Evolutionary conservation across 352 stramenopile genomes (phyloP).

Genomic region (Phytophthora ohioensis): DNA sequence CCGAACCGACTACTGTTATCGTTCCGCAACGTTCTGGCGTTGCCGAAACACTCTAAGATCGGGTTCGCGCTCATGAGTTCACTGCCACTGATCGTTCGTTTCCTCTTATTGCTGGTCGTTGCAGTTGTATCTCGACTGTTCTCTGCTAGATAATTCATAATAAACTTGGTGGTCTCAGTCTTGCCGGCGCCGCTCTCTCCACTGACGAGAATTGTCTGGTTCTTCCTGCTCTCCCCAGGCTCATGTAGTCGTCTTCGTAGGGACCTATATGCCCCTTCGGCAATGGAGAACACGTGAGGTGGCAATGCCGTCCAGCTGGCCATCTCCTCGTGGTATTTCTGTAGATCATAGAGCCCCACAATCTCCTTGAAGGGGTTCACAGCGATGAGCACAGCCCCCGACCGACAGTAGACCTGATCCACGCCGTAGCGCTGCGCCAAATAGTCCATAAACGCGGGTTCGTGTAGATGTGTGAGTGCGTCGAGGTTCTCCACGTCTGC

Average conservation of each 20-base stretch:
- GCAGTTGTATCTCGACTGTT: slow-evolving; percentile 19
- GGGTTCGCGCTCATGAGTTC: slow-evolving; percentile 84
- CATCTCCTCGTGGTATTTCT: slow-evolving; percentile 47
- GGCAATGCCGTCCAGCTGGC: slow-evolving; percentile 44
- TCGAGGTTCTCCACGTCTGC: slow-evolving; percentile 77
- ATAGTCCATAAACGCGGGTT: slow-evolving; percentile 84
- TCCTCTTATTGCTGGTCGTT: slow-evolving; percentile 22
- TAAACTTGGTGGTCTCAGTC: slow-evolving; percentile 96
- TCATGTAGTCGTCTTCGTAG: slow-evolving; percentile 52
- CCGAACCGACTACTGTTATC: slow-evolving; percentile 89
- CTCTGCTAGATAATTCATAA: slow-evolving; percentile 76
- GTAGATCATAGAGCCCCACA: slow-evolving; percentile 68
- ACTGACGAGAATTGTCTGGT: slow-evolving; percentile 96
- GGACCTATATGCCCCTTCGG: slow-evolving; percentile 74
- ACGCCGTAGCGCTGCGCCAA: slow-evolving; percentile 75
- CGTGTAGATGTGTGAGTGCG: slow-evolving; percentile 79
- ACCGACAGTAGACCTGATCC: slow-evolving; percentile 83
- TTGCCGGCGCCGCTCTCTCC: slow-evolving; percentile 96
- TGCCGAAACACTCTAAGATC: slow-evolving; percentile 90
- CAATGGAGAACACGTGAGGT: slow-evolving; percentile 87
- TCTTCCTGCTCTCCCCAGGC: slow-evolving; percentile 65
- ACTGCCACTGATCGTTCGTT: slow-evolving; percentile 53
- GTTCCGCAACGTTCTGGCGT: slow-evolving; percentile 79
- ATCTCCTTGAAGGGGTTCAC: slow-evolving; percentile 87
- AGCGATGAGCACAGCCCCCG: slow-evolving; percentile 75